Conservation (phyloP, 2,329 filamentous ascomycete genomes). For the Fusarium phyllophilum region DNA sequence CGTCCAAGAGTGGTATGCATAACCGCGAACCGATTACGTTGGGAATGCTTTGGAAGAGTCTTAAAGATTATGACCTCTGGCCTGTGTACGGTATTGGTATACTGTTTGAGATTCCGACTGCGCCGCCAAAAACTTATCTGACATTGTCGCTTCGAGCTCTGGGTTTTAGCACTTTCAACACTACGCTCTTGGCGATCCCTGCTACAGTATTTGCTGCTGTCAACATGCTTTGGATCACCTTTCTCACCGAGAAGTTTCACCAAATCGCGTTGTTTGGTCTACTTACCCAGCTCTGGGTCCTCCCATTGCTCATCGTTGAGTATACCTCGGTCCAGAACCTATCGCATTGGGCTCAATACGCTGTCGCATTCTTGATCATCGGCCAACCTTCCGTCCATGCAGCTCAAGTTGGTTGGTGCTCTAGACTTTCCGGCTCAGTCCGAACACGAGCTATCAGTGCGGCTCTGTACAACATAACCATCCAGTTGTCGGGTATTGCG, state of each 20-base stretch:
- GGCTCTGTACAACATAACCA: neutral
- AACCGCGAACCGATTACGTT: neutral
- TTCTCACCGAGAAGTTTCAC: neutral
- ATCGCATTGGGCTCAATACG: neutral
- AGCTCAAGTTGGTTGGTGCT: neutral
- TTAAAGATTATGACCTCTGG: neutral
- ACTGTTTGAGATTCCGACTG: neutral
- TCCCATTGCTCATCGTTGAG: neutral
- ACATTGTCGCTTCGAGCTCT: neutral
- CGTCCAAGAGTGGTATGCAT: neutral
- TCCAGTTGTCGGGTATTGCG: neutral
- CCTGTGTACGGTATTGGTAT: neutral
- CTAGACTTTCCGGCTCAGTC: accelerated
- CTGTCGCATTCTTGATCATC: neutral
- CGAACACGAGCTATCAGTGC: neutral
- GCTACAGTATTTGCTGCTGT: neutral
- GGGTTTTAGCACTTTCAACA: neutral
- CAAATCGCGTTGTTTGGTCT: neutral
- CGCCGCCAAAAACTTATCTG: neutral
- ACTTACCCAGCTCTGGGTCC: neutral
- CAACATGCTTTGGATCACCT: neutral
- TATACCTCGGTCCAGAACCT: neutral
- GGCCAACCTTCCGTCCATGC: neutral
- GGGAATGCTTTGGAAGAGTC: neutral
- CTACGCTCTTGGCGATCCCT: neutral